A percentile compares a stretch with the other conserved stretches of the same genome.
phyloP scores from a whole-genome alignment of 176 grass and related monocot species.

The Panicum miliaceum region DNA sequence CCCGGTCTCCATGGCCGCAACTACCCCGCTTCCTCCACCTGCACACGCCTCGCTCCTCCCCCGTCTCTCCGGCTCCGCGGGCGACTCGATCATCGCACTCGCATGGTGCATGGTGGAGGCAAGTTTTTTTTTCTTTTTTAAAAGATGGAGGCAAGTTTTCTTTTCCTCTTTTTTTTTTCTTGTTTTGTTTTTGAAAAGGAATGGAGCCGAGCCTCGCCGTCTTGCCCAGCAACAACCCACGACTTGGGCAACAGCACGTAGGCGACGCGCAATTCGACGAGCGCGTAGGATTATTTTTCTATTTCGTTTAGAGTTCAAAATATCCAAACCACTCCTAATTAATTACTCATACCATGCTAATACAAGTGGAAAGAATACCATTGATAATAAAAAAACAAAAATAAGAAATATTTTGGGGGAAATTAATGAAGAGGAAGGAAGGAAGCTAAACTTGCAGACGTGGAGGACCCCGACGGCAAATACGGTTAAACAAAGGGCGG shows the following conservation, averaged over 20 bases:
- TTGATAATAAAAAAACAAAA: neutral
- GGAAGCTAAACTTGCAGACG: neutral
- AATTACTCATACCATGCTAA: neutral
- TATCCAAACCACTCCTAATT: neutral
- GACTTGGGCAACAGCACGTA: slow-evolving; percentile 1
- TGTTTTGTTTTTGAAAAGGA: neutral
- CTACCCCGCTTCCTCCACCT: neutral
- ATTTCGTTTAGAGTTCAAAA: neutral
- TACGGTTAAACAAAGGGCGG: neutral
- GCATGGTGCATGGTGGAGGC: neutral
- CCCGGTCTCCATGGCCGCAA: neutral
- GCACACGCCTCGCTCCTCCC: neutral
- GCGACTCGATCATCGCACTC: neutral
- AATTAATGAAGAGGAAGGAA: neutral
- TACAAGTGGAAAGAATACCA: neutral
- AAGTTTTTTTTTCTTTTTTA: neutral
- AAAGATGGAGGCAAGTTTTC: too few relatives aligned
- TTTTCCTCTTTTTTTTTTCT: neutral
- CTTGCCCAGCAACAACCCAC: slow-evolving; percentile 11
- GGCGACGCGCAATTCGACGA: neutral
- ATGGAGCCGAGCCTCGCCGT: neutral
- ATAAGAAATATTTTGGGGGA: neutral
- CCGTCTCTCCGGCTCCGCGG: neutral
- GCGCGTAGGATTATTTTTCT: neutral
- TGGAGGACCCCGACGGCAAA: slow-evolving; percentile 12